These are phyloP conservation scores for Tylopilus rubrobrunneus DNA, from an alignment of 768 basidiomycete species.

Conservation along the genomic window DNA sequence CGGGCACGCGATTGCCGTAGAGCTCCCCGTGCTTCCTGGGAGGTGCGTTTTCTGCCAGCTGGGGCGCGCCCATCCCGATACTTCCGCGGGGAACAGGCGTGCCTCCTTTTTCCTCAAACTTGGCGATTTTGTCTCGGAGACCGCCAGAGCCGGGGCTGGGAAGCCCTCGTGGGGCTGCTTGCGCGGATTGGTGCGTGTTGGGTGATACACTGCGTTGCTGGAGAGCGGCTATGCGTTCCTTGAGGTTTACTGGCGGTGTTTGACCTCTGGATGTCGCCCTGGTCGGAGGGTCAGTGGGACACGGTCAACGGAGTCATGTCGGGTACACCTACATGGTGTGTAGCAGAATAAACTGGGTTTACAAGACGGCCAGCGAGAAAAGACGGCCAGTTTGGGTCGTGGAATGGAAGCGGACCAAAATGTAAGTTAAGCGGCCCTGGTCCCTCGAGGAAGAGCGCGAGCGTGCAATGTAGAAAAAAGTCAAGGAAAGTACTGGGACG, in stretches of 20 bases:
- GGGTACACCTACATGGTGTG: constrained; percentile 21
- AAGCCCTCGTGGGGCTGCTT: constrained; percentile 28
- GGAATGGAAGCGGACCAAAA: constrained; percentile 10
- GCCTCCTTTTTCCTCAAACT: constrained; percentile 75
- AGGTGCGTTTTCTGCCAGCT: constrained; percentile 42
- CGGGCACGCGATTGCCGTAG: constrained; percentile 67
- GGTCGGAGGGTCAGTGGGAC: constrained; percentile 15
- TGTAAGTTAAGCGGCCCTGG: constrained; percentile 9
- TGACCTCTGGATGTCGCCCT: constrained; percentile 28
- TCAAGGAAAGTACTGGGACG: not conserved
- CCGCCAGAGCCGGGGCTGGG: constrained; percentile 28
- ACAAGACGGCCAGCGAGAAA: constrained; percentile 21
- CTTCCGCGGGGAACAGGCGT: constrained; percentile 72
- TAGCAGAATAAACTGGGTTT: not conserved
- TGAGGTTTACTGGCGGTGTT: constrained; percentile 50
- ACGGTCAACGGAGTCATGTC: not conserved
- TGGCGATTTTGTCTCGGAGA: constrained; percentile 70
- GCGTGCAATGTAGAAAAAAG: not conserved
- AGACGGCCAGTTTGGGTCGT: constrained; percentile 12
- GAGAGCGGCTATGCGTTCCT: constrained; percentile 79
- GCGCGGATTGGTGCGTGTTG: constrained; percentile 31
- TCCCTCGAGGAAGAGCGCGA: constrained; percentile 9
- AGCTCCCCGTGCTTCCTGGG: constrained; percentile 58
- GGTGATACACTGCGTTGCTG: constrained; percentile 49
- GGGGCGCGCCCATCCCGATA: constrained; percentile 66